Percentiles rank a stretch among this genome's conserved stretches.
These are phyloP conservation scores for Niveomyces coronatus DNA, from an alignment of 2,329 filamentous ascomycete genomes.

Conservation along the genomic window DNA sequence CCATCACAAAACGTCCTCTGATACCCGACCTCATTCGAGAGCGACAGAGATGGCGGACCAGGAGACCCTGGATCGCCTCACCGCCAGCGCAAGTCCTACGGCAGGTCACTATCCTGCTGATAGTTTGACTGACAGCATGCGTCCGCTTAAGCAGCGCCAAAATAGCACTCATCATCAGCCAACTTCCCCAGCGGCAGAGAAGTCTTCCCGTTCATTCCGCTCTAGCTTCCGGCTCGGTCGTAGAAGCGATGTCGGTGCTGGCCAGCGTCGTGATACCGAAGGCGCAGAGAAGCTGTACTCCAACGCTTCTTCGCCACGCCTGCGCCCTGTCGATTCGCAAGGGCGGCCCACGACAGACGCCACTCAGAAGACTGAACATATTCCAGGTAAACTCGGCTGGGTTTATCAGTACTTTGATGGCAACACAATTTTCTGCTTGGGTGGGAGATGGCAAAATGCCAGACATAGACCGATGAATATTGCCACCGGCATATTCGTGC, in stretches of 20 bases:
- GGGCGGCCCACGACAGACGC: conserved; percentile 16
- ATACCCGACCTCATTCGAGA: conserved; percentile 56
- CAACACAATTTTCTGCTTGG: conserved; percentile 82
- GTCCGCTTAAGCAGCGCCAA: conserved; percentile 53
- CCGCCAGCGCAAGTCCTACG: conserved; percentile 65
- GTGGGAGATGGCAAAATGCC: conserved; percentile 81
- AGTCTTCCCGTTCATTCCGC: conserved; percentile 66
- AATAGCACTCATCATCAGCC: conserved; percentile 15
- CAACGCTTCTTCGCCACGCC: conserved; percentile 61
- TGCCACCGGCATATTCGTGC: conserved; percentile 69
- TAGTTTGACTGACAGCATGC: conserved; percentile 67
- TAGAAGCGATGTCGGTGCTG: conserved; percentile 39
- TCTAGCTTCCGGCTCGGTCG: conserved; percentile 61
- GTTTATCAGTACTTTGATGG: conserved; percentile 92
- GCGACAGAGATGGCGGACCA: conserved; percentile 74
- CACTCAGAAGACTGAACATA: conserved; percentile 16
- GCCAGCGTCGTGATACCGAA: conserved; percentile 45
- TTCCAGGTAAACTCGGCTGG: conserved; percentile 31
- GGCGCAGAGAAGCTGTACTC: conserved; percentile 80
- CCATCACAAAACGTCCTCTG: conserved; percentile 15
- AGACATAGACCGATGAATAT: conserved; percentile 81
- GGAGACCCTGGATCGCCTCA: conserved; percentile 58
- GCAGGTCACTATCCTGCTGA: conserved; percentile 43
- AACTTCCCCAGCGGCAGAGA: conserved; percentile 46
- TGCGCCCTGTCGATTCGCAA: conserved; percentile 37